Percentiles rank a stretch among this genome's conserved stretches.
phyloP scores from a whole-genome alignment of 2,329 filamentous ascomycete genomes.

The Tolypocladium paradoxum region DNA sequence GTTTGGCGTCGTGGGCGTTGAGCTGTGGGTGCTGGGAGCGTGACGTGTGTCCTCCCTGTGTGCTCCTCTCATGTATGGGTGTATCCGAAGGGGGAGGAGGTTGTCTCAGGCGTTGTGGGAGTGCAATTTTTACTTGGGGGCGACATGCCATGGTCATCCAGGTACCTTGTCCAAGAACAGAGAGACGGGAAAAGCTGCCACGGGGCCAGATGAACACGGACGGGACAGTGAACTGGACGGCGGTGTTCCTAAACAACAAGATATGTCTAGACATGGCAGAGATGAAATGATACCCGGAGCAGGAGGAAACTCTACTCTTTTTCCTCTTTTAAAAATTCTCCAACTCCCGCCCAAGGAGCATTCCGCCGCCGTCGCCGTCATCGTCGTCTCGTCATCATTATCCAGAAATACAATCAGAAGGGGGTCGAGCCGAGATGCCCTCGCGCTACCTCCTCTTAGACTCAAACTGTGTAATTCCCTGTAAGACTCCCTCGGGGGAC shows the following conservation, averaged over 20 bases:
- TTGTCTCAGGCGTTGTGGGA: neutral
- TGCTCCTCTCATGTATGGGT: neutral
- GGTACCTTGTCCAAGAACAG: neutral
- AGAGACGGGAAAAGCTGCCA: neutral
- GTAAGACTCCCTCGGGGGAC: slow-evolving; percentile 66
- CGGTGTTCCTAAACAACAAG: neutral
- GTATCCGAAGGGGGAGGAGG: neutral
- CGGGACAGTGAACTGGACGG: neutral
- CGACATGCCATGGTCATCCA: neutral
- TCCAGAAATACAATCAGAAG: neutral
- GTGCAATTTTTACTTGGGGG: neutral
- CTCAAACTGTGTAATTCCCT: slow-evolving; percentile 43
- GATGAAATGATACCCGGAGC: neutral
- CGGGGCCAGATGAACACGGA: neutral
- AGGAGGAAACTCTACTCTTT: neutral
- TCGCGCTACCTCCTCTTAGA: neutral
- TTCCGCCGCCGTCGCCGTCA: neutral
- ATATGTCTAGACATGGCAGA: neutral
- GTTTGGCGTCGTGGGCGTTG: slow-evolving; percentile 82
- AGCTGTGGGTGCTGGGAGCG: slow-evolving; percentile 81
- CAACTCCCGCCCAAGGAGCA: too few species aligned
- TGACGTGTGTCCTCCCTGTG: slow-evolving; percentile 7
- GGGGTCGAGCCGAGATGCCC: neutral
- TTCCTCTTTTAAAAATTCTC: neutral
- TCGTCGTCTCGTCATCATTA: neutral